A percentile compares a stretch with the other conserved stretches of the same genome.
These are phyloP conservation scores for Eragrostis tef DNA, from an alignment of 202 grass and related monocot species.

Conservation along the genomic window DNA sequence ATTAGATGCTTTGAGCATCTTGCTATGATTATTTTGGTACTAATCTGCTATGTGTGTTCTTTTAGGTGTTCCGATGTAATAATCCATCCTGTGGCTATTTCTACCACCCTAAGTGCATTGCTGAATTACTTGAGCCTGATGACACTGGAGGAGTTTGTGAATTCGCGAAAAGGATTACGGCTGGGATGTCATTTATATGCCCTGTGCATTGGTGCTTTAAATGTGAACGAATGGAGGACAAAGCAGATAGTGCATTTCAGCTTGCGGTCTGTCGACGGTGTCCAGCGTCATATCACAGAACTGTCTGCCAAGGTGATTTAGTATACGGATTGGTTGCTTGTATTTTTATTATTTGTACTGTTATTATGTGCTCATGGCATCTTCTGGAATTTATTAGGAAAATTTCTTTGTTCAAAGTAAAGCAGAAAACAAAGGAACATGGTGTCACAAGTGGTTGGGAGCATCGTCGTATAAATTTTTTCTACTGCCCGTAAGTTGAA, in stretches of 20 bases:
- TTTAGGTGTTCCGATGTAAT: conserved; percentile 66
- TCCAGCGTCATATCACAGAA: conserved; percentile 68
- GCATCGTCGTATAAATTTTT: conserved; percentile 34
- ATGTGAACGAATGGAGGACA: conserved; percentile 61
- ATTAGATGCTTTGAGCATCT: not conserved
- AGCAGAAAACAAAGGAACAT: not conserved
- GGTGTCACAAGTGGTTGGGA: conserved; percentile 47
- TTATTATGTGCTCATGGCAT: not conserved
- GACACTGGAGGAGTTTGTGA: conserved; percentile 35
- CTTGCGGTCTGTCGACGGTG: conserved; percentile 71
- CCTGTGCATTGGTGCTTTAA: conserved; percentile 67
- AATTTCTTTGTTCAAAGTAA: conserved; percentile 38
- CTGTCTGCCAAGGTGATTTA: conserved; percentile 68
- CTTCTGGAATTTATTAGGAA: conserved; percentile 23
- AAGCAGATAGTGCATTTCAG: conserved; percentile 26
- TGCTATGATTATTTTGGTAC: not conserved
- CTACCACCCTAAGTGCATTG: conserved; percentile 78
- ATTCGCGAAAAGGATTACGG: conserved; percentile 50
- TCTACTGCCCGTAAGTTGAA: conserved; percentile 60
- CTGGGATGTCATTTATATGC: conserved; percentile 66
- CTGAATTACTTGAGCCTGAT: conserved; percentile 57
- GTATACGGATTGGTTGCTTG: conserved; percentile 17
- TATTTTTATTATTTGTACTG: conserved; percentile 16
- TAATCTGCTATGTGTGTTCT: not conserved
- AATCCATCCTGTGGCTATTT: conserved; percentile 73